These are phyloP conservation scores for Seiridium cupressi DNA, from an alignment of 2,329 filamentous ascomycete genomes.

Conservation along the genomic window DNA sequence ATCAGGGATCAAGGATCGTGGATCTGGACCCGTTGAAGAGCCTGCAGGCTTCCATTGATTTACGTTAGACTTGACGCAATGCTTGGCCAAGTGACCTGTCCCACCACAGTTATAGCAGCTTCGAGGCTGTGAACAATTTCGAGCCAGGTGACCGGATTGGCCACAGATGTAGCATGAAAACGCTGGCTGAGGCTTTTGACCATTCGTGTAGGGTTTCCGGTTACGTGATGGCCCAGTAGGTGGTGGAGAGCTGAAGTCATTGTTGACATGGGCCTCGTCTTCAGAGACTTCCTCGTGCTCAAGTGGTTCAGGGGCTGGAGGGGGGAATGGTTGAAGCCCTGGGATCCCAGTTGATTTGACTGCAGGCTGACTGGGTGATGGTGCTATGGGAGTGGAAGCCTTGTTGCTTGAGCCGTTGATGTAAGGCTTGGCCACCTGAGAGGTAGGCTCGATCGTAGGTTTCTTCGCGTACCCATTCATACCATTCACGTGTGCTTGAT, in stretches of 20 bases:
- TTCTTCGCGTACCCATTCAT: not conserved
- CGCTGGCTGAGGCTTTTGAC: not conserved
- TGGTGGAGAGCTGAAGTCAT: not conserved
- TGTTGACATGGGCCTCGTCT: not conserved
- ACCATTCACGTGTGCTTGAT: not conserved
- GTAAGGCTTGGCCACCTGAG: not conserved
- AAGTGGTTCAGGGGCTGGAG: not conserved
- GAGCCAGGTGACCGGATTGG: not conserved
- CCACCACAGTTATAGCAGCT: slow-evolving; percentile 3
- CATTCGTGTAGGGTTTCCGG: not conserved
- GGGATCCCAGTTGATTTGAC: not conserved
- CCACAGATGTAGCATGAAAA: slow-evolving; percentile 4
- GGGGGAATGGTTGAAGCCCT: slow-evolving; percentile 1
- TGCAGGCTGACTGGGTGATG: not conserved
- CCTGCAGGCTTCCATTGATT: not conserved
- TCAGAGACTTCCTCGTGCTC: not conserved
- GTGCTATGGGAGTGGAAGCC: not conserved
- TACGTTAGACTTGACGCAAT: not conserved
- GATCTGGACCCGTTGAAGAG: not conserved
- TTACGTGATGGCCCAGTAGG: not conserved
- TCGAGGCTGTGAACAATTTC: not conserved
- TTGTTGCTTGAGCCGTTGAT: not conserved
- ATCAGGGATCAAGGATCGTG: not conserved
- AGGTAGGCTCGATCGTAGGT: not conserved
- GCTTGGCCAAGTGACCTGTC: not conserved